phyloP scores from a whole-genome alignment of 257 asterid genomes.

The Phtheirospermum japonicum region DNA sequence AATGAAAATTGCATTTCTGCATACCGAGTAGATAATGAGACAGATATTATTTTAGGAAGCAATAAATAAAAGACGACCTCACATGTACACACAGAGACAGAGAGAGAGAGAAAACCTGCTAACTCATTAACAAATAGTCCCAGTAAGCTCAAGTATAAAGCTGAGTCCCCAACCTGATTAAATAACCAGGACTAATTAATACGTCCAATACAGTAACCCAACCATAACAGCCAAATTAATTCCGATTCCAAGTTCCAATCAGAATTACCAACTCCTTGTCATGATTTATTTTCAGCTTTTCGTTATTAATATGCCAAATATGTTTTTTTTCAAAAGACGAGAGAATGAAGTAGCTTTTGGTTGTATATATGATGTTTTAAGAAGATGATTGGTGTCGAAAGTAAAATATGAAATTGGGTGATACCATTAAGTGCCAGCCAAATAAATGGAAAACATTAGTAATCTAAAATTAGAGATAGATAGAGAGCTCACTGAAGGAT shows the following conservation, averaged over 20 bases:
- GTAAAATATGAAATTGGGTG: conserved; percentile 6
- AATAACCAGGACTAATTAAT: conserved; percentile 24
- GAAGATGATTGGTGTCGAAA: conserved; percentile 2
- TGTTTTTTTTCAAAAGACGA: neutral
- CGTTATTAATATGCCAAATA: neutral
- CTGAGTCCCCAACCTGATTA: conserved; percentile 91
- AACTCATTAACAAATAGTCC: conserved; percentile 80
- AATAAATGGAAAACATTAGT: conserved; percentile 17
- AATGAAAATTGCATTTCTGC: conserved; percentile 92
- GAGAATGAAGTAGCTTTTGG: neutral
- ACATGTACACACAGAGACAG: neutral
- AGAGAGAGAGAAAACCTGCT: conserved; percentile 49
- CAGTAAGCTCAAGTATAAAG: conserved; percentile 82
- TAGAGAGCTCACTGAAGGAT: conserved; percentile 86
- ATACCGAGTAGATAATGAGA: conserved; percentile 26
- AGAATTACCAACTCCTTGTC: conserved; percentile 8
- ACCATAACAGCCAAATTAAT: conserved; percentile 4
- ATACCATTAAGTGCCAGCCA: conserved; percentile 5
- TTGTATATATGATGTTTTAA: neutral
- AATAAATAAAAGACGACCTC: conserved; percentile 13
- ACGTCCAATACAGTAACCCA: conserved; percentile 17
- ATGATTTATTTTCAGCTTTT: conserved; percentile 1
- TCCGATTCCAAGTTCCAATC: conserved; percentile 17
- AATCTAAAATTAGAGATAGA: conserved; percentile 22
- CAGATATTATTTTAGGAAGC: conserved; percentile 20